A percentile compares a stretch with the other conserved stretches of the same genome.
Conservation (phyloP, 2,329 filamentous ascomycete species). For the Verticillium klebahnii region DNA sequence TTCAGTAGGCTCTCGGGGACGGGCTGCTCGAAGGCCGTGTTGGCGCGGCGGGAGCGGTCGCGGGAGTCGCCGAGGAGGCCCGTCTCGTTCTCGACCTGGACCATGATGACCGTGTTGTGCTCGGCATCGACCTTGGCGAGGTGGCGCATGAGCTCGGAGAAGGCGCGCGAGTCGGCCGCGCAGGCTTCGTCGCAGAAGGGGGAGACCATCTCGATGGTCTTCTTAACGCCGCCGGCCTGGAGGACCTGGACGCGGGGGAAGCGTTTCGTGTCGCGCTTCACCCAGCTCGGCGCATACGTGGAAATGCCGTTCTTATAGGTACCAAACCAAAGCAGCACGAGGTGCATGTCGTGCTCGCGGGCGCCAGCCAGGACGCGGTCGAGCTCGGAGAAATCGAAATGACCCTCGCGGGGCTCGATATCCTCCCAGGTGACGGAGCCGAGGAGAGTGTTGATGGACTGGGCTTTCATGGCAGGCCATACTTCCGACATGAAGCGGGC, state of each 20-base stretch:
- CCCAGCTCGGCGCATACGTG: slow-evolving; percentile 29
- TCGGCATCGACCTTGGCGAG: slow-evolving; percentile 36
- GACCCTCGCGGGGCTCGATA: slow-evolving; percentile 28
- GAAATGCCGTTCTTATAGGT: slow-evolving; percentile 33
- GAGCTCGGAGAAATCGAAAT: slow-evolving; percentile 28
- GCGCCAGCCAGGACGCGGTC: slow-evolving; percentile 26
- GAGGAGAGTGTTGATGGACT: slow-evolving; percentile 30
- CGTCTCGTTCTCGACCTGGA: slow-evolving; percentile 53
- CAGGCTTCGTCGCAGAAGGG: slow-evolving; percentile 22
- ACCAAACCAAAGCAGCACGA: slow-evolving; percentile 34
- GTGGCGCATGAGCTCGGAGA: slow-evolving; percentile 24
- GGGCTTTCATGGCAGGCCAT: slow-evolving; percentile 24
- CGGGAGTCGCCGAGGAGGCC: slow-evolving; percentile 47
- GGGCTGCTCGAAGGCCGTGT: slow-evolving; percentile 31
- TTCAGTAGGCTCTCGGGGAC: slow-evolving; percentile 22
- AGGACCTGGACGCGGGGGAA: slow-evolving; percentile 27
- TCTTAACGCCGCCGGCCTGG: slow-evolving; percentile 24
- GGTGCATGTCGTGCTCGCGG: slow-evolving; percentile 23
- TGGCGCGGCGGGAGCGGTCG: slow-evolving; percentile 36
- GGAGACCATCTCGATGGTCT: slow-evolving; percentile 27
- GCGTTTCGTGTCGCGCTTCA: slow-evolving; percentile 27
- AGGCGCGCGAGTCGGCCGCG: slow-evolving; percentile 25
- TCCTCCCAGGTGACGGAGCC: slow-evolving; percentile 31
- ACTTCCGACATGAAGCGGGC: slow-evolving; percentile 26
- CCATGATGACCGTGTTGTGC: slow-evolving; percentile 48